Base-by-base conservation (phyloP, 345 rosid genomes). In the Cardamine resedifolia region DNA sequence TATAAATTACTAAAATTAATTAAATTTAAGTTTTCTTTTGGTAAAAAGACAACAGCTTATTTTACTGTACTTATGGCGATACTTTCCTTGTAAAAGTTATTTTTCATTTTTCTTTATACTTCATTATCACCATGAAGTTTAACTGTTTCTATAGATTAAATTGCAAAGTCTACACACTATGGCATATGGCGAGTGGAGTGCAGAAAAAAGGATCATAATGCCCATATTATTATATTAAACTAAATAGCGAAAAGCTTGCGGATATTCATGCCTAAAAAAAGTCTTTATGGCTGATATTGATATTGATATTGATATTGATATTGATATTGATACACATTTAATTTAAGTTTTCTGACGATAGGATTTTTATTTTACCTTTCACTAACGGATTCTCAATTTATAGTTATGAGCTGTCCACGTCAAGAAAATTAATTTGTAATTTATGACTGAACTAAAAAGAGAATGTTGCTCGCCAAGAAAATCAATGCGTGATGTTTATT, bases 181-280 rank as follows among this genome's bases (percentile, higher is more conserved):
- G 60, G n/a, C 44, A 24, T 61, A 60, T 41, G 47, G 48, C 11
- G 26, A 45, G 24, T 16, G 53, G 16, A 24, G 4, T n/a, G n/a
- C n/a, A n/a, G n/a, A n/a, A 16, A 26, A 41, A 62, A 27, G 9
- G 6, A 24, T 15, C 18, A 47, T 11, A 19, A 28, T 50, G 21
- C 3, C 14, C n/a, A n/a, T n/a, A n/a, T n/a, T n/a, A n/a, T n/a
- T n/a, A 48, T 21, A 7, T 16, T 20, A 20, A 36, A 34, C 27
- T 65, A 14, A 31, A 48, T 15, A 65, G 24, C 47, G 28, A 65
- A 64, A 31, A 28, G 70, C 70, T 27, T 65, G 70, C 70, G 47
- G 58, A 49, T 33, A 49, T 33, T 65, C 58, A 33, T 49, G 47
- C 58, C 48, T 50, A 30, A 31, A 47, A 64, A 12, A 48, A 19